A percentile compares a stretch with the other conserved stretches of the same genome.
Evolutionary conservation across 192 early-diverging fungal genomes (phyloP).

Genomic region (Geranomyces variabilis): DNA sequence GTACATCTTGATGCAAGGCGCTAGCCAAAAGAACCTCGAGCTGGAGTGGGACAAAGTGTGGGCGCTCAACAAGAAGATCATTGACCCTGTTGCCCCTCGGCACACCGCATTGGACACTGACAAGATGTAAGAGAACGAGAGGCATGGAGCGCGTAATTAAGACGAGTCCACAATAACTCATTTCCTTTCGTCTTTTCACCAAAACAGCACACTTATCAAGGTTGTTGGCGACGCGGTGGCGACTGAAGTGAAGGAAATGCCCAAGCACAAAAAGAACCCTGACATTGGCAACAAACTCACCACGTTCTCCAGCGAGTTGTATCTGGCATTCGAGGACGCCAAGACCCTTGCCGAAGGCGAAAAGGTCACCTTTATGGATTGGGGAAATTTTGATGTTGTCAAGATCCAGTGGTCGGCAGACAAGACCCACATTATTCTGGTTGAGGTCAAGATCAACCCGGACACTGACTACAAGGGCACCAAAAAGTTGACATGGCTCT

Average conservation of each 20-base stretch:
- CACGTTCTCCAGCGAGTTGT: slow-evolving; percentile 73
- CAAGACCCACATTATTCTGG: slow-evolving; percentile 52
- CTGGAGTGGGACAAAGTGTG: slow-evolving; percentile 99
- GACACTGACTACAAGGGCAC: slow-evolving; percentile 97
- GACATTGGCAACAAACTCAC: slow-evolving; percentile 87
- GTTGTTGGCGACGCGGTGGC: slow-evolving; percentile 62
- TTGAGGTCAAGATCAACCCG: slow-evolving; percentile 79
- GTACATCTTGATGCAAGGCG: slow-evolving; percentile 98
- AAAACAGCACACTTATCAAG: slow-evolving; percentile 60
- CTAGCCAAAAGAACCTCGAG: slow-evolving; percentile 88
- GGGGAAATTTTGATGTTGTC: slow-evolving; percentile 95
- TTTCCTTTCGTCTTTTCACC: neutral
- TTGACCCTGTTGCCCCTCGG: slow-evolving; percentile 93
- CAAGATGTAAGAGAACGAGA: slow-evolving; percentile 61
- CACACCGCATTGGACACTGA: slow-evolving; percentile 78
- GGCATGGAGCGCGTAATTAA: neutral
- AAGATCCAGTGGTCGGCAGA: slow-evolving; percentile 63
- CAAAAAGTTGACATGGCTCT: slow-evolving; percentile 97
- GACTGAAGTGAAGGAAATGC: slow-evolving; percentile 65
- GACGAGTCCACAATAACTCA: neutral
- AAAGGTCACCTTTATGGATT: slow-evolving; percentile 99
- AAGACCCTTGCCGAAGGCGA: slow-evolving; percentile 78
- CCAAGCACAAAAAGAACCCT: slow-evolving; percentile 97
- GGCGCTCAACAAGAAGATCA: slow-evolving; percentile 93
- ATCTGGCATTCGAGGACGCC: slow-evolving; percentile 87